A percentile compares a stretch with the other conserved stretches of the same genome.
These are phyloP conservation scores for Colletotrichum truncatum DNA, from an alignment of 2,329 filamentous ascomycete genomes.

Conservation along the genomic window DNA sequence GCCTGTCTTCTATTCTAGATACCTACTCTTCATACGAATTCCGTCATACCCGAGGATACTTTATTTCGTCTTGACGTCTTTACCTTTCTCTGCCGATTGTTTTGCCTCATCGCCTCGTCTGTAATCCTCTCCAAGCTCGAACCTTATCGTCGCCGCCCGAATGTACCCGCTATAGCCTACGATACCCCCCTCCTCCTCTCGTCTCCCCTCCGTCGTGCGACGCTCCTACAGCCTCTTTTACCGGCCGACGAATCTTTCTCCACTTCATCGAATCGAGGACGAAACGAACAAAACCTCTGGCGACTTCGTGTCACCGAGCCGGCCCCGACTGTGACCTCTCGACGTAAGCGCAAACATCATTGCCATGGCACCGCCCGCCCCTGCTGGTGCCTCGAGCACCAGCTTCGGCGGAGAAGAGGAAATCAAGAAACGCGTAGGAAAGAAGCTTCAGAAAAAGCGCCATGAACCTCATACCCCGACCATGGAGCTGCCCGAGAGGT, in stretches of 20 bases:
- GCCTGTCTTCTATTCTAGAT: not conserved
- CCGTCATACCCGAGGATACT: not conserved
- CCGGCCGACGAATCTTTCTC: not conserved
- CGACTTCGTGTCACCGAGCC: not conserved
- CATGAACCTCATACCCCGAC: conserved; percentile 47
- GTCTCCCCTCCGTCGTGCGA: conserved; percentile 8
- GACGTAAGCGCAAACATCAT: conserved; percentile 19
- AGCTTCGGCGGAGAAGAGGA: conserved; percentile 46
- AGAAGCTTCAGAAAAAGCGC: conserved; percentile 56
- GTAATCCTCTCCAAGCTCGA: not conserved
- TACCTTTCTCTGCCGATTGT: not conserved
- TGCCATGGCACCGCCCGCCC: conserved; percentile 17
- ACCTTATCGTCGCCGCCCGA: conserved; percentile 25
- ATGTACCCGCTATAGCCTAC: conserved; percentile 26
- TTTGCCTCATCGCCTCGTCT: not conserved
- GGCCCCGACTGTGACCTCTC: not conserved
- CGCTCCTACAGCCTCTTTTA: not conserved
- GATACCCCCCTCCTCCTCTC: not conserved
- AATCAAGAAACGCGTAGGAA: conserved; percentile 48
- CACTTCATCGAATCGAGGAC: not conserved
- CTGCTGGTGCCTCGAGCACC: conserved; percentile 30
- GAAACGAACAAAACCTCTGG: not conserved
- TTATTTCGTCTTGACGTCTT: not conserved
- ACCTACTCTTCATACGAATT: too few species aligned
- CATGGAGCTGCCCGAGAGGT: conserved; percentile 62